Evolutionary conservation across 139 green algal genomes (phyloP).

Genomic region (Chlamydomonas sp.): DNA sequence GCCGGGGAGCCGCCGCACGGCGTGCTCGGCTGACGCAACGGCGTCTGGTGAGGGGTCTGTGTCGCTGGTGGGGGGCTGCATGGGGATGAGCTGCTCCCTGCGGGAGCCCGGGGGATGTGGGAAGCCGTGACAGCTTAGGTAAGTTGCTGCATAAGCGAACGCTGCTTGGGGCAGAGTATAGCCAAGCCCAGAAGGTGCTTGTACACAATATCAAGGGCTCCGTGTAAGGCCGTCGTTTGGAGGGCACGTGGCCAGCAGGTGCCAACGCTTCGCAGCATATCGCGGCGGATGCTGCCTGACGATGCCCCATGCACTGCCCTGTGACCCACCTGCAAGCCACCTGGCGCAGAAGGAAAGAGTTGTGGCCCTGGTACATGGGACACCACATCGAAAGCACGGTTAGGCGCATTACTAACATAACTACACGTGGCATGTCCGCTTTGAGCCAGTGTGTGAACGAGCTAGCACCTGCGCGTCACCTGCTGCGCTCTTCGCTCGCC

Average conservation of each 20-base stretch:
- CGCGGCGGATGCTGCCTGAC: too few relatives aligned
- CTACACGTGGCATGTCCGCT: background rate
- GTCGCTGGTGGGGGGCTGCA: background rate
- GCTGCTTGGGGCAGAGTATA: too few relatives aligned
- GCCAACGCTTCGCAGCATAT: too few relatives aligned
- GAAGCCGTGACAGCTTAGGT: background rate
- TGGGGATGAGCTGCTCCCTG: slow-evolving; percentile 28
- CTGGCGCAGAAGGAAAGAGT: slow-evolving; percentile 30
- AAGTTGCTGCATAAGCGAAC: too few relatives aligned
- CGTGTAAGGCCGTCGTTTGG: too few relatives aligned
- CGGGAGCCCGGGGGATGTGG: background rate
- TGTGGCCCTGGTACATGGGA: background rate
- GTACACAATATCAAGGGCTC: background rate
- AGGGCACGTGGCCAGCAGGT: too few relatives aligned
- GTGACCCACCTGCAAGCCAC: slow-evolving; percentile 3
- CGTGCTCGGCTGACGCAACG: background rate
- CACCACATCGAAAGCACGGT: background rate
- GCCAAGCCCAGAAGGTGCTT: background rate
- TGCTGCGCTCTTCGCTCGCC: too few relatives aligned
- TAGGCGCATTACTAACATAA: background rate
- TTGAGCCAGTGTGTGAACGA: too few relatives aligned
- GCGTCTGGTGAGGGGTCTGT: background rate
- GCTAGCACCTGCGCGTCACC: too few relatives aligned
- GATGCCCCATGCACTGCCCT: background rate
- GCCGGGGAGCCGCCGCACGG: slow-evolving; percentile 5